Evolutionary conservation across 2,329 filamentous ascomycete species (phyloP).

Genomic region (Penicillium nordicum): DNA sequence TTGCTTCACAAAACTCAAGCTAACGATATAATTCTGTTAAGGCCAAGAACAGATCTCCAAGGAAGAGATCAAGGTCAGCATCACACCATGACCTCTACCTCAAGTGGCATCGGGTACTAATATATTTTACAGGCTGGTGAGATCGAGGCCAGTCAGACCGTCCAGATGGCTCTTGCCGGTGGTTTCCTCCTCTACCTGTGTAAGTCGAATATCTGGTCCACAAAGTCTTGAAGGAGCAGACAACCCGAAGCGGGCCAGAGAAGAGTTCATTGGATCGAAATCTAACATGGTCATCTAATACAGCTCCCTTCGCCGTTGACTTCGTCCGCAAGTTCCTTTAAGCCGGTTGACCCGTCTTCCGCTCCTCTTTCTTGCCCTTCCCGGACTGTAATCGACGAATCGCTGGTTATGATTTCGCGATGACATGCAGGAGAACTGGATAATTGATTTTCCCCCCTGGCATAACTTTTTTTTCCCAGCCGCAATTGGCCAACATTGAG

Average conservation of each 20-base stretch:
- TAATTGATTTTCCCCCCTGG: slow-evolving; percentile 1
- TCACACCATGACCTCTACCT: neutral
- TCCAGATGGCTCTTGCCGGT: slow-evolving; percentile 53
- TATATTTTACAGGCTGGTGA: slow-evolving; percentile 45
- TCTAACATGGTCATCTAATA: neutral
- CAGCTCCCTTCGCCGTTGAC: slow-evolving; percentile 51
- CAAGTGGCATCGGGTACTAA: slow-evolving; percentile 7
- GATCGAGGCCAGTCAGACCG: slow-evolving; percentile 51
- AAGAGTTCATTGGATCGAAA: neutral
- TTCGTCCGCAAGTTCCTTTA: slow-evolving; percentile 49
- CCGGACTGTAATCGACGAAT: slow-evolving; percentile 6
- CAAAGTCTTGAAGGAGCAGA: neutral
- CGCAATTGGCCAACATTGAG: neutral
- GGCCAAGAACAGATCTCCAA: slow-evolving; percentile 46
- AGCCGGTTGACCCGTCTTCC: slow-evolving; percentile 14
- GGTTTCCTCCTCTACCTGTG: slow-evolving; percentile 61
- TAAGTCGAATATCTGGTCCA: slow-evolving; percentile 38
- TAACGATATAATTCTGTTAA: slow-evolving; percentile 15
- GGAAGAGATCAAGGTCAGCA: slow-evolving; percentile 44
- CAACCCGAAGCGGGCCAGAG: neutral
- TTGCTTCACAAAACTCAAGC: neutral
- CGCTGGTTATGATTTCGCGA: slow-evolving; percentile 7
- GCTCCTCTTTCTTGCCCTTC: neutral
- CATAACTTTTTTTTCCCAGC: neutral
- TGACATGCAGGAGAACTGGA: slow-evolving; percentile 1